These are phyloP conservation scores for Lecanicillium sp. DNA, from an alignment of 2,329 filamentous ascomycete species.

Conservation along the genomic window DNA sequence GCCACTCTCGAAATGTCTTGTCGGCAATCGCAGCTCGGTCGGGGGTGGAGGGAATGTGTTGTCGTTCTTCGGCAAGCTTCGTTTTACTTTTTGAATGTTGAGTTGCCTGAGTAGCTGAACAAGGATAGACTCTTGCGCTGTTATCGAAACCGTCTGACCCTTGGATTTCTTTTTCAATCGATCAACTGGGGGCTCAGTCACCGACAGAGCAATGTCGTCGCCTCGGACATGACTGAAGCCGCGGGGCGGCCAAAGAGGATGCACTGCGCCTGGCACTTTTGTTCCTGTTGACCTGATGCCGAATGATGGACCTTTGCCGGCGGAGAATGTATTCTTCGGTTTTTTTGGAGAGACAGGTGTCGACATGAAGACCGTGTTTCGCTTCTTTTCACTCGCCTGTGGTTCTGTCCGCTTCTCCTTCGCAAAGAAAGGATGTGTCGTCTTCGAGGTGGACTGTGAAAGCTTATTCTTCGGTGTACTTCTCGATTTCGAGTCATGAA, in stretches of 20 bases:
- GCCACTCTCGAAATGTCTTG: conserved; percentile 53
- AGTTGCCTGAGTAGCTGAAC: conserved; percentile 4
- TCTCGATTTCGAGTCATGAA: conserved; percentile 19
- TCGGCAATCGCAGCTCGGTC: conserved; percentile 46
- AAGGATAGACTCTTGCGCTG: conserved; percentile 39
- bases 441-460: conserved; percentile 22
- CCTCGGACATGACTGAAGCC: conserved; percentile 60
- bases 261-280: conserved; percentile 59
- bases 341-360: conserved; percentile 49
- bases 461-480: conserved; percentile 23
- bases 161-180: conserved; percentile 41
- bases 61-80: conserved; percentile 24
- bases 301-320: conserved; percentile 35
- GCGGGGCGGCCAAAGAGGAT: conserved; percentile 66
- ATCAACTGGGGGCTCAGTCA: neutral
- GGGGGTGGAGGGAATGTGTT: conserved; percentile 41
- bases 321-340: conserved; percentile 23
- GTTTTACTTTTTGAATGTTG: conserved; percentile 17
- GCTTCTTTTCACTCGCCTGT: conserved; percentile 22
- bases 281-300: conserved; percentile 39
- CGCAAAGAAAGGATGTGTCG: conserved; percentile 39
- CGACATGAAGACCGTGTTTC: conserved; percentile 43
- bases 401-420: conserved; percentile 26
- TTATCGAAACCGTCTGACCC: conserved; percentile 37
- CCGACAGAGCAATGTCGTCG: conserved; percentile 8